Percentiles rank a stretch among this genome's conserved stretches.
Evolutionary conservation across 129 eudicot species (phyloP).

Genomic region (Centella asiatica): DNA sequence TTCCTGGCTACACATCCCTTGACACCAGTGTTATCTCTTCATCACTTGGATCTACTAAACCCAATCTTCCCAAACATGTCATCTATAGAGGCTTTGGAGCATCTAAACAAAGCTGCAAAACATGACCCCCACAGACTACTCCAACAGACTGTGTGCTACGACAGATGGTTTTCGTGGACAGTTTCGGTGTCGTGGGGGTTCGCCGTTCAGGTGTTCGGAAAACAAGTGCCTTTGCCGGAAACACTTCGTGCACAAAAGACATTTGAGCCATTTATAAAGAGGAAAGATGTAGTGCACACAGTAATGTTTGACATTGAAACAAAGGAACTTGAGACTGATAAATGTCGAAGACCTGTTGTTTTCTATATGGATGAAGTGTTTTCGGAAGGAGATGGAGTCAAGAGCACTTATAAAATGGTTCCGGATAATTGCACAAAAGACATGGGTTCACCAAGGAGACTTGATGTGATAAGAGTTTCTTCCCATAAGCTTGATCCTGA

Average conservation of each 20-base stretch:
- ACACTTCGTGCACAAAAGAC: constrained; percentile 47
- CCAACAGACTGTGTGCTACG: constrained; percentile 78
- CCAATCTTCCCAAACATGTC: constrained; percentile 80
- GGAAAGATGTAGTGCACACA: constrained; percentile 13
- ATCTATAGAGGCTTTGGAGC: constrained; percentile 36
- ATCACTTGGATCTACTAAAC: constrained; percentile 37
- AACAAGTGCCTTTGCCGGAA: constrained; percentile 44
- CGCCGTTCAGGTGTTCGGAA: constrained; percentile 44
- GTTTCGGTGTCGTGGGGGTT: constrained; percentile 86
- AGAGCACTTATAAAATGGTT: constrained; percentile 31
- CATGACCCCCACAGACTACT: constrained; percentile 57
- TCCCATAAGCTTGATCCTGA: constrained; percentile 44
- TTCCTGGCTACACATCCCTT: constrained; percentile 62
- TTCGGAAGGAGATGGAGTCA: constrained; percentile 10
- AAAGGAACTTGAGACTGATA: constrained; percentile 39
- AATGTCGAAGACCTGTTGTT: constrained; percentile 49
- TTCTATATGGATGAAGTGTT: constrained; percentile 42
- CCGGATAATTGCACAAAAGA: constrained; percentile 35
- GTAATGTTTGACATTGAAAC: constrained; percentile 28
- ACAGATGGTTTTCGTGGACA: constrained; percentile 71
- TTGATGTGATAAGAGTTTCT: constrained; percentile 50
- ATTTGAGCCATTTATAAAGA: constrained; percentile 51
- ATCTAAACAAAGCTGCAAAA: constrained; percentile 38
- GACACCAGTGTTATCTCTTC: constrained; percentile 59
- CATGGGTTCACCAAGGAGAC: constrained; percentile 44